Percentiles rank a stretch among this genome's conserved stretches.
Evolutionary conservation across 164 flowering plant genomes (phyloP).

Genomic region (Euptelea pleiosperma): DNA sequence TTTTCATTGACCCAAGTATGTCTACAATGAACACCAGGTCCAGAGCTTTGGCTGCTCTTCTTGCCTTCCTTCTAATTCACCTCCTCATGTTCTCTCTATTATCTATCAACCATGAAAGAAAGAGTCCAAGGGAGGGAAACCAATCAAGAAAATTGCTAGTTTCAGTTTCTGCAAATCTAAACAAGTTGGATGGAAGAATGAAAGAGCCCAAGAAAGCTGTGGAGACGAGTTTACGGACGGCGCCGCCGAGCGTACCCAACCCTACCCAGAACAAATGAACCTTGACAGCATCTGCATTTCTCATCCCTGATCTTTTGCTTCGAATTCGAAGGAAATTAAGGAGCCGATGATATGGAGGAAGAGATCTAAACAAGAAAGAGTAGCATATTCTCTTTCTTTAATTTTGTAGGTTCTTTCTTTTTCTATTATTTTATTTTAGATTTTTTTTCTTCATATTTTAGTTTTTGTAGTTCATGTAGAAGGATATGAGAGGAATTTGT

Average conservation of each 20-base stretch:
- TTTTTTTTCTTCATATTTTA: constrained; percentile 2
- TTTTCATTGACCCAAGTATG: background rate
- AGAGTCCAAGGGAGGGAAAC: background rate
- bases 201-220: constrained; percentile 53
- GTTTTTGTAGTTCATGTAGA: background rate
- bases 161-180: constrained; percentile 15
- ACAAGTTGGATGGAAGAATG: constrained; percentile 17
- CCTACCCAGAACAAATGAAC: constrained; percentile 52
- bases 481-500: constrained; percentile 1
- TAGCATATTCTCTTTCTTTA: constrained; percentile 7
- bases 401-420: constrained; percentile 7
- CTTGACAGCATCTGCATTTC: background rate
- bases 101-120: constrained; percentile 16
- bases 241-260: constrained; percentile 46
- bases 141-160: constrained; percentile 30
- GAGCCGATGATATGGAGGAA: too few relatives aligned
- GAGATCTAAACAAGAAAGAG: constrained; percentile 1
- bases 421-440: background rate
- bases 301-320: background rate
- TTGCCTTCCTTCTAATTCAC: constrained; percentile 24
- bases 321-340: background rate
- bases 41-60: constrained; percentile 22
- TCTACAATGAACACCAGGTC: constrained; percentile 25
- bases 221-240: constrained; percentile 46
- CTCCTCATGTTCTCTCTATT: constrained; percentile 17